A percentile compares a stretch with the other conserved stretches of the same genome.
phyloP scores from a whole-genome alignment of 768 basidiomycete genomes.

The Hygrophorus russula region DNA sequence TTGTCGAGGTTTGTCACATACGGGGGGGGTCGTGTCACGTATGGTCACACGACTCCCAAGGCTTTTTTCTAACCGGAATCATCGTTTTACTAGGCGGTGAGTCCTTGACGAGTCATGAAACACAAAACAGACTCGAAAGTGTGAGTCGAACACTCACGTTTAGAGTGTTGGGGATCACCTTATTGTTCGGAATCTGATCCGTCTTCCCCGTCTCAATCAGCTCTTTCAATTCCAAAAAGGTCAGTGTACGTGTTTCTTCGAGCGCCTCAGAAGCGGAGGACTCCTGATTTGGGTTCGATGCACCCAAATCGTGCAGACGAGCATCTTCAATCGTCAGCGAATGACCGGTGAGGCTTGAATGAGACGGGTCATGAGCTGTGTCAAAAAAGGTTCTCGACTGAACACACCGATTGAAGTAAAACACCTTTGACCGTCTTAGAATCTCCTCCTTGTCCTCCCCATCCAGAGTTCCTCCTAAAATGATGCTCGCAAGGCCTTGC shows the following conservation, averaged over 20 bases:
- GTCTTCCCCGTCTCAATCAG: conserved; percentile 63
- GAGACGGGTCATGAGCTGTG: background rate
- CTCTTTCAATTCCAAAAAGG: conserved; percentile 56
- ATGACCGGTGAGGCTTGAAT: conserved; percentile 26
- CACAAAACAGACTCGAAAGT: too few species aligned
- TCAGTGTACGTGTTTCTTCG: too few species aligned
- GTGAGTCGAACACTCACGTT: too few species aligned
- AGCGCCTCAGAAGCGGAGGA: too few species aligned
- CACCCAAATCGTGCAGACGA: conserved; percentile 26
- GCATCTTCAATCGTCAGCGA: conserved; percentile 31
- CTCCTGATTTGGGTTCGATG: too few species aligned
- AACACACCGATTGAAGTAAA: conserved; percentile 59
- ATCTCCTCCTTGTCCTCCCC: conserved; percentile 34
- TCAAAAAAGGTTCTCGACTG: background rate
- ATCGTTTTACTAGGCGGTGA: too few species aligned
- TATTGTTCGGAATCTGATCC: conserved; percentile 73
- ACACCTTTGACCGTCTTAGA: conserved; percentile 44
- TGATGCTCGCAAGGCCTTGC: conserved; percentile 56
- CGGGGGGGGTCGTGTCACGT: too few species aligned
- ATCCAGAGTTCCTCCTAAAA: conserved; percentile 29
- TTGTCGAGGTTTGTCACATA: too few species aligned
- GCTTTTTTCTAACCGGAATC: too few species aligned
- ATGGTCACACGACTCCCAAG: too few species aligned
- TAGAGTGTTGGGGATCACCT: conserved; percentile 50
- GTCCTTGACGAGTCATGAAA: too few species aligned